Base-by-base conservation (phyloP, 2,329 filamentous ascomycete species). In the Fusarium penzigii region DNA sequence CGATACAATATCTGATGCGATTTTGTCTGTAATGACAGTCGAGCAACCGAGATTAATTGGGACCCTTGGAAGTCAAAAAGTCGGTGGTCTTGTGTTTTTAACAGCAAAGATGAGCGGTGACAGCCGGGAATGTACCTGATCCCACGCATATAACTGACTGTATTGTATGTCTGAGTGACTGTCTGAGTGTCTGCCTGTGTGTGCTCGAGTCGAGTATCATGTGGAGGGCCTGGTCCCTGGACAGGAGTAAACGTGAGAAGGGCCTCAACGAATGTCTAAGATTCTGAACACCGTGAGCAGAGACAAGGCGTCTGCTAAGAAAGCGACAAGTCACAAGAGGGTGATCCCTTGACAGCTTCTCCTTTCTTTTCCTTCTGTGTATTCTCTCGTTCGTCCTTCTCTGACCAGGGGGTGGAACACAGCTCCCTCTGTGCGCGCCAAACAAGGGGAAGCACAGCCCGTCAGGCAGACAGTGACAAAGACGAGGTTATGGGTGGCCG, bases 221-320 rank as follows among this genome's bases (percentile, higher is more conserved):
- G 13, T 36, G 32, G 32, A 17, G 39, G 39, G 39, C 42, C 38
- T 41, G 47, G 47, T 47, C 57, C 52, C 43, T 57, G 44, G n/a
- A 36, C 39, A 40, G 52, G 39, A 54, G 51, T 51, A 44, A 48
- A 44, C 39, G 36, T 42, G 48, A 50, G 43, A 42, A 17, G 42
- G 46, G 57, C 57, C 57, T 58, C n/a, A 60, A 51, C 56, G 47
- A 51, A 46, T 55, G 51, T 60, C 51, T 60, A 42, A 60, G 54
- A 52, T 60, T 36, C 13, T 60, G 48, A 48, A 36, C 34, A 53
- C 51, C 38, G 55, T 51, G 50, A 58, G 42, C 41, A 51, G 52
- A 54, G 43, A 52, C 51, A 57, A 41, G 54, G 40, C 49, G 20
- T 46, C 50, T n/a, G 47, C 57, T 49, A 55, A 39, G 44, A 51